A percentile compares a stretch with the other conserved stretches of the same genome.
Conservation (phyloP, 257 asterid genomes). For the Galeopsis tetrahit region DNA sequence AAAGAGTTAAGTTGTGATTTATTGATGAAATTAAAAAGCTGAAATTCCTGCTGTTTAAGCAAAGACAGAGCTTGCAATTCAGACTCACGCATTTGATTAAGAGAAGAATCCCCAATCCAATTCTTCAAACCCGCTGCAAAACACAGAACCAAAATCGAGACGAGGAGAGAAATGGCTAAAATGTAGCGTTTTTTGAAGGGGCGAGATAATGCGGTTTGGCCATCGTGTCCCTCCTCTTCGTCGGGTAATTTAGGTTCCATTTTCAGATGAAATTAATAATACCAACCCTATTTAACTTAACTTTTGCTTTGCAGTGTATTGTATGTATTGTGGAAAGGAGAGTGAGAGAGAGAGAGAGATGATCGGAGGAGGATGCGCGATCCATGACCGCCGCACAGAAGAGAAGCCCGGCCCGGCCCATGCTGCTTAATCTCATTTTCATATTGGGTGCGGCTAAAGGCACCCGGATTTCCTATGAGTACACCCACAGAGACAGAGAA, state of each 20-base stretch:
- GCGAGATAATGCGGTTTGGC: constrained; percentile 33
- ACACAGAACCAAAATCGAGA: constrained; percentile 56
- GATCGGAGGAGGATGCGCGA: no score
- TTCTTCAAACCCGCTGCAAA: constrained; percentile 58
- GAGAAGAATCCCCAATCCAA: constrained; percentile 42
- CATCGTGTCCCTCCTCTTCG: constrained; percentile 78
- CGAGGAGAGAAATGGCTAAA: constrained; percentile 56
- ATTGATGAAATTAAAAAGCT: constrained; percentile 55
- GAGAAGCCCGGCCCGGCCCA: no score
- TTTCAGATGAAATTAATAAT: neutral
- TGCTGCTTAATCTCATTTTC: no score
- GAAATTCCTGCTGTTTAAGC: constrained; percentile 77
- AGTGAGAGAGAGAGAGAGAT: no score
- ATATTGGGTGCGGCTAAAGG: no score
- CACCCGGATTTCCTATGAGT: no score
- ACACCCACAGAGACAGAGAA: no score
- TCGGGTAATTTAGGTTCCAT: constrained; percentile 37
- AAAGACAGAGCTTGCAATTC: constrained; percentile 73
- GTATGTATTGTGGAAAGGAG: no score
- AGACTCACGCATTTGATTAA: constrained; percentile 79
- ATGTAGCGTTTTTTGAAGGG: constrained; percentile 63
- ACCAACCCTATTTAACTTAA: no score
- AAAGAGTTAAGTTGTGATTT: constrained; percentile 31
- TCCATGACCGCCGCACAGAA: no score
- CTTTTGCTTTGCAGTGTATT: neutral